Evolutionary conservation across 176 grass and related monocot genomes (phyloP), one percentile per base, ranked within the genome.

Genomic region (Panicum miliaceum): DNA sequence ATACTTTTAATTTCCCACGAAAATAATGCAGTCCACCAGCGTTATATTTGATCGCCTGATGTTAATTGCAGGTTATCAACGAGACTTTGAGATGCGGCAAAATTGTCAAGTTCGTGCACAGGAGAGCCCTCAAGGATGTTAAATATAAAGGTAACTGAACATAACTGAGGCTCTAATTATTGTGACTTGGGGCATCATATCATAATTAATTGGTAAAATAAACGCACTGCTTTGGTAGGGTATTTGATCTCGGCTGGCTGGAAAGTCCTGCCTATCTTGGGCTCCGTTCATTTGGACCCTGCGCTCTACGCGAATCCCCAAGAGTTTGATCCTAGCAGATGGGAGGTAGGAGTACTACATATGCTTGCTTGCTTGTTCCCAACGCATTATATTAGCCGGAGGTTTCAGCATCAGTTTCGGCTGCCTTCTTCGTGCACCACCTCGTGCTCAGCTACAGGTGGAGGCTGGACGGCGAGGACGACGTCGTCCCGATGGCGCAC

Each of bases 71-170:
- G 90, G 90, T 89, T 61, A 89, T 92, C 47, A 86, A 64, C 48
- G 90, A 92, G 38, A 25, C 87, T 3, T 50, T 89, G 51, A 88
- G 90, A 71, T 92, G 90, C 79, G 90, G 90, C 50, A 92, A 92
- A 47, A 53, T 92, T 43, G 90, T 92, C 32, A 92, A 92, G 61
- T 92, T 92, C 65, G 51, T 92, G 47, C 90, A 92, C 37, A 65
- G 90, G 78, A 89, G 84, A 79, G 90, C 90, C 16, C 78, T 92
- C 29, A 92, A 86, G 41, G 79, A 92, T 86, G 82, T 92, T 79
- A 86, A 61, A 78, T 92, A 81, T 26, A 89, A 89, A 86, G 90
- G 90, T 92, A 52, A 37, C 12, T 6, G 14, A 51, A 46, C 42
- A 29, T 8, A 42, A 42, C 7, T 0, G 12, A 41, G 20, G 18